A percentile compares a stretch with the other conserved stretches of the same genome.
Conservation (phyloP, 345 rosid genomes). For the Ceriops tagal region DNA sequence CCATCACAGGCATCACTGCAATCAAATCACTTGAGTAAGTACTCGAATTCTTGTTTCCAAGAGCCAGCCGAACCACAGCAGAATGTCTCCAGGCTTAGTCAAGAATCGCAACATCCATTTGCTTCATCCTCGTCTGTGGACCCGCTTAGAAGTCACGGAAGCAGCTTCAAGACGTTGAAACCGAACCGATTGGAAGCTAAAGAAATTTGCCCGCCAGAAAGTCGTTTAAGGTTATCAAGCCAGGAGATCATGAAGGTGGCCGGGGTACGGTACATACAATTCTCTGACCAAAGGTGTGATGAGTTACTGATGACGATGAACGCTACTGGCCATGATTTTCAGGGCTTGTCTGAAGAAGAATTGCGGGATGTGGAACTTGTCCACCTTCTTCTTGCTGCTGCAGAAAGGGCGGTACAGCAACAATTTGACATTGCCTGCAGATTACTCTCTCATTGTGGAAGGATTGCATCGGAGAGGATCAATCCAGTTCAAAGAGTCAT, state of each 20-base stretch:
- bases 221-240: constrained; percentile 28
- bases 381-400: constrained; percentile 48
- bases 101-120: constrained; percentile 3
- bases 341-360: constrained; percentile 48
- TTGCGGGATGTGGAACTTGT: constrained; percentile 47
- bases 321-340: constrained; percentile 43
- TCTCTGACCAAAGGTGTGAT: constrained; percentile 37
- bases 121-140: constrained; percentile 32
- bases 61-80: constrained; percentile 11
- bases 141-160: constrained; percentile 40
- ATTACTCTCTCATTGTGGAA: constrained; percentile 43
- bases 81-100: constrained; percentile 1
- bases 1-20: background rate
- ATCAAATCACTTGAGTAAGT: constrained; percentile 16
- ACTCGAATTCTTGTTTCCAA: constrained; percentile 14
- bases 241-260: constrained; percentile 50
- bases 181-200: background rate
- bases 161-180: constrained; percentile 31
- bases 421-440: constrained; percentile 48
- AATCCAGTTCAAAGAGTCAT: constrained; percentile 46
- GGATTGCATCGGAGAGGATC: constrained; percentile 36
- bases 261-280: constrained; percentile 42
- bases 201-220: background rate
- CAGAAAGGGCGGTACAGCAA: constrained; percentile 49
- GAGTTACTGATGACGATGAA: constrained; percentile 41